Evolutionary conservation across 2,329 filamentous ascomycete species (phyloP), one percentile per base, ranked within the genome.

Genomic region (Cylindrodendrum hubeiense): DNA sequence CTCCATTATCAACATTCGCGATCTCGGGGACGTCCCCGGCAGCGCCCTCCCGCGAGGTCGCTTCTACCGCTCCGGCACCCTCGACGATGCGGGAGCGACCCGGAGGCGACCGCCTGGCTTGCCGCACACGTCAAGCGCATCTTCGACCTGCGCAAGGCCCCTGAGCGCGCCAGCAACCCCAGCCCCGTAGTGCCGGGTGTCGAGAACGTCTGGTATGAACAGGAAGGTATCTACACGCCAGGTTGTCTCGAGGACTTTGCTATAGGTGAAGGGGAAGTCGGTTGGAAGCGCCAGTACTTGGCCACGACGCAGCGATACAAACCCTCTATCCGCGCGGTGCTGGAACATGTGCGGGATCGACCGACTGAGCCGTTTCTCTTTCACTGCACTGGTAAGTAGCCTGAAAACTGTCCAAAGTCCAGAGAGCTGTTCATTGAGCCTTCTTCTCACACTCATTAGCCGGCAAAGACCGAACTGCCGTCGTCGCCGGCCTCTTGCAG

Each of bases 391-490:
- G 86, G 85, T 86, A 69, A 69, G 80, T 76, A 22, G 24, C 17
- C 9, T 17, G n/a, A 9, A 52, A 5, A 7, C 24, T 39, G 28
- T 22, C 22, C 1, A n/a, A 33, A 17, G 34, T 28, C 17, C 33
- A 24, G 6, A 8, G 21, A 5, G 19, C 5, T 17, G 12, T 21
- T 10, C 13, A 33, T 44, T 12, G 47, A 3, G 3, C 5, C 10
- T 5, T 30, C 26, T 58, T 10, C 51, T 51, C 7, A 28, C 28
- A 26, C 12, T 9, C 34, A 26, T 24, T 15, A 87, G 86, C 85
- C 24, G 86, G 87, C 8, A 82, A 86, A 55, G 86, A 88, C 64
- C 80, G 86, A 24, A 89, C 86, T 0, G 86, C 86, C 9, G 79
- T 88, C 9, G 72, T 87, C 9, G 79, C 82, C 0, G 85, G 82